Evolutionary conservation across 768 basidiomycete genomes (phyloP).

Genomic region (Termitomyces sp.): DNA sequence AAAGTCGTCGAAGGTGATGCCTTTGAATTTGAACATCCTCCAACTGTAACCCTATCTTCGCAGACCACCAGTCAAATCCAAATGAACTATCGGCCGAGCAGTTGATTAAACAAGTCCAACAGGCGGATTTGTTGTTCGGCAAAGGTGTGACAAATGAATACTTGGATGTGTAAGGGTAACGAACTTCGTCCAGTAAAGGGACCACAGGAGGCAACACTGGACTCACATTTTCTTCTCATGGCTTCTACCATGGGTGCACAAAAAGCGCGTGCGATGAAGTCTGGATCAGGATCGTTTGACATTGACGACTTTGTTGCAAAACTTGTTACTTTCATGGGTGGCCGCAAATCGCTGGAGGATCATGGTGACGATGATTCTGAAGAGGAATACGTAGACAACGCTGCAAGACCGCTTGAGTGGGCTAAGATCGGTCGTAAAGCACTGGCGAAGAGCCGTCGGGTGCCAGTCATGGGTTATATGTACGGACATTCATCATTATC

Average conservation of each 20-base stretch:
- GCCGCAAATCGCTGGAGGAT: conserved; percentile 45
- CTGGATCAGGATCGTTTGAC: conserved; percentile 86
- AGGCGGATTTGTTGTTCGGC: conserved; percentile 59
- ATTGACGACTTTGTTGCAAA: conserved; percentile 85
- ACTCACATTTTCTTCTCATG: conserved; percentile 76
- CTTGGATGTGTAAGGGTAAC: neutral
- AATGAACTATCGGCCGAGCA: conserved; percentile 55
- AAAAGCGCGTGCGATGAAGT: conserved; percentile 89
- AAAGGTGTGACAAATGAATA: conserved; percentile 41
- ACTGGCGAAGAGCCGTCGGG: conserved; percentile 73
- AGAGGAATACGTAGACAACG: conserved; percentile 47
- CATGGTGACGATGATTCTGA: conserved; percentile 44
- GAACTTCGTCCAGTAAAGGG: conserved; percentile 52
- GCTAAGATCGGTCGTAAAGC: conserved; percentile 82
- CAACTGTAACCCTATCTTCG: neutral
- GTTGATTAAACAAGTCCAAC: conserved; percentile 50
- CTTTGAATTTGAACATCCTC: neutral
- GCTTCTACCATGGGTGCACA: conserved; percentile 78
- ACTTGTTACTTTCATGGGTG: conserved; percentile 74
- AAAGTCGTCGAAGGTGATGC: conserved; percentile 60
- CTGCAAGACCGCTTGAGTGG: conserved; percentile 65
- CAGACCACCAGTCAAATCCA: conserved; percentile 47
- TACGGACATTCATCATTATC: conserved; percentile 30
- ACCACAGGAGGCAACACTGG: conserved; percentile 86
- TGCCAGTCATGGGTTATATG: conserved; percentile 88